Conservation (phyloP, 306 rosid species). For the Notholithocarpus densiflorus region DNA sequence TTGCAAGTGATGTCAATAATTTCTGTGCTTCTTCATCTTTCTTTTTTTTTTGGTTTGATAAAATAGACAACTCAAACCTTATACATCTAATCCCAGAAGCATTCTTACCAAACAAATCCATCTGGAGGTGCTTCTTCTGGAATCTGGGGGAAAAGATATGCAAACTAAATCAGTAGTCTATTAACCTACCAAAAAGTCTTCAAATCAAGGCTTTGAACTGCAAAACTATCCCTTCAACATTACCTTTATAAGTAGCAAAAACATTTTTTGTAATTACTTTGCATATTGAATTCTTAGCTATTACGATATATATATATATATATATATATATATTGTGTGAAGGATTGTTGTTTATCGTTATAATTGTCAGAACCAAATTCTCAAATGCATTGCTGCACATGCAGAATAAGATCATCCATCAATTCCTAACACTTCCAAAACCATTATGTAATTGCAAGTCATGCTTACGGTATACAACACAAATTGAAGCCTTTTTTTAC, state of each 20-base stretch:
- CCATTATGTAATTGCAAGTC: not conserved
- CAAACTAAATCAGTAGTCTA: not conserved
- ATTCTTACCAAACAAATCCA: constrained; percentile 26
- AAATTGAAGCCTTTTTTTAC: constrained; percentile 32
- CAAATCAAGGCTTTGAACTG: not conserved
- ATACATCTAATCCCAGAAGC: not conserved
- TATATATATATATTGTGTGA: not conserved
- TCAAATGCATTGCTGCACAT: not conserved
- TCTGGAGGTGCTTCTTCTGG: constrained; percentile 76
- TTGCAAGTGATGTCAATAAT: not conserved
- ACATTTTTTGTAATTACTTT: not conserved
- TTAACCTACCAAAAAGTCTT: not conserved
- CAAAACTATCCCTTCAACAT: not conserved
- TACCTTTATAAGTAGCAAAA: not conserved
- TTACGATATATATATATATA: not conserved
- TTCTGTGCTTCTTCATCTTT: not conserved
- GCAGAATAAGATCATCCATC: not conserved
- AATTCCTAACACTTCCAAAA: not conserved
- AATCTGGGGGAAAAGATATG: constrained; percentile 35
- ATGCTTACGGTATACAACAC: not conserved
- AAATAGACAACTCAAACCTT: not conserved
- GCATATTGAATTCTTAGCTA: not conserved
- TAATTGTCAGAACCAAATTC: not conserved
- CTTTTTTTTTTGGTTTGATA: no score
- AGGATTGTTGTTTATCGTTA: not conserved